A percentile compares a stretch with the other conserved stretches of the same genome.
Evolutionary conservation across 1,139 yeast species (phyloP).

Genomic region (Candida smagusa): DNA sequence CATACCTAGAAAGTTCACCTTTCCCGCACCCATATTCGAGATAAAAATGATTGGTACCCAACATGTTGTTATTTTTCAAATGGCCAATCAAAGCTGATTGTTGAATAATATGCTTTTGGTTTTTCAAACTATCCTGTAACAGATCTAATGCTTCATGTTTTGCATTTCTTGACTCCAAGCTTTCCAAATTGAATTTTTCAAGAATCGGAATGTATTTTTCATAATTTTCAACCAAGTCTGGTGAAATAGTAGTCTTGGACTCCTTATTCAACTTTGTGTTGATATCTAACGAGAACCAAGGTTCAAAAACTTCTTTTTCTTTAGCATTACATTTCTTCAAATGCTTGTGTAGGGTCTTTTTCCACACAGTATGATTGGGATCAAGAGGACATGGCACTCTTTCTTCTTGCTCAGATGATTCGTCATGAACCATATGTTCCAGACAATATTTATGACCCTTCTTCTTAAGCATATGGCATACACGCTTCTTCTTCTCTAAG

Average conservation of each 20-base stretch:
- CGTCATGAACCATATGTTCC: slow-evolving; percentile 46
- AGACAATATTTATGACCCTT: slow-evolving; percentile 54
- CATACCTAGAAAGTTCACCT: slow-evolving; percentile 74
- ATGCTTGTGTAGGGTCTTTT: slow-evolving; percentile 54
- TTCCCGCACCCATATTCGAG: slow-evolving; percentile 91
- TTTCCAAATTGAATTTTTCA: slow-evolving; percentile 12
- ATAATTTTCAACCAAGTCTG: slow-evolving; percentile 6
- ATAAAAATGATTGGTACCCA: slow-evolving; percentile 39
- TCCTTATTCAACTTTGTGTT: slow-evolving; percentile 23
- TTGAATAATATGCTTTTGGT: slow-evolving; percentile 76
- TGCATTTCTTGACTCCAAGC: slow-evolving; percentile 11
- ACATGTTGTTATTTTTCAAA: slow-evolving; percentile 41
- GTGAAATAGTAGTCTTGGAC: background rate
- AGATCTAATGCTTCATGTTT: slow-evolving; percentile 30
- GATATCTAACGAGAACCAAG: slow-evolving; percentile 42
- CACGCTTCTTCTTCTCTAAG: slow-evolving; percentile 46
- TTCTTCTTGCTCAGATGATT: slow-evolving; percentile 15
- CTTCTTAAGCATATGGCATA: slow-evolving; percentile 62
- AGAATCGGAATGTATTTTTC: slow-evolving; percentile 22
- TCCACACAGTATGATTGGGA: slow-evolving; percentile 71
- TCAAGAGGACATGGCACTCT: slow-evolving; percentile 80
- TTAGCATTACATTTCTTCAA: slow-evolving; percentile 57
- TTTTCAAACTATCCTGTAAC: slow-evolving; percentile 47
- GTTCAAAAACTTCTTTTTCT: slow-evolving; percentile 27
- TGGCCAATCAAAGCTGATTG: slow-evolving; percentile 81